Evolutionary conservation across 805 yeast species (phyloP), one percentile per base, ranked within the genome.

Genomic region (Starmerella potacharoeniae): DNA sequence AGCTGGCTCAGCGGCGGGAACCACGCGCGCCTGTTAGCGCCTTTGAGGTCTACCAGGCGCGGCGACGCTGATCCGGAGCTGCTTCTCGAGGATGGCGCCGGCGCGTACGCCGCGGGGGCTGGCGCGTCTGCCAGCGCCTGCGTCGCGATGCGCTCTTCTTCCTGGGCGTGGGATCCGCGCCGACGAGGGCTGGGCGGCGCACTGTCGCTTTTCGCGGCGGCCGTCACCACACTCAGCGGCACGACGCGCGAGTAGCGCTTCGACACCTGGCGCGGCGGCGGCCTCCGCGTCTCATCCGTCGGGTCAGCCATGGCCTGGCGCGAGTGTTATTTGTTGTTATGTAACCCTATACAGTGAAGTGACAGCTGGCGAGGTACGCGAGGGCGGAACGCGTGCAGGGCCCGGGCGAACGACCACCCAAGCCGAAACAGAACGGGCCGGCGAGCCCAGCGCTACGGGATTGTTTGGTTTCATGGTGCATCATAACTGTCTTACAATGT

Each of bases 11-110:
- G 28, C 16, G 56, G 52, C 14, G 55, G 55, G 37, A 58, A 37
- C 61, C 60, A 56, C 17, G 47, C n/a, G 30, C 57, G 60, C 37
- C 49, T 48, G 9, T 55, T 55, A 5, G 60, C 42, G 7, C 61
- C 61, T 2, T 54, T 51, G 10, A 58, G 53, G 48, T 55, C 61
- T 4, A 57, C 22, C 5, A 58, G 52, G 11, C 58, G 54, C 30
- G 49, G 49, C n/a, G 49, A 46, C 37, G 49, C 16, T 16, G 49
- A 9, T 5, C 40, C n/a, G 10, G 49, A 29, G 39, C 40, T 34
- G 30, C 40, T 33, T 16, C 16, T 14, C 10, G 49, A 33, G 13
- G 49, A 17, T n/a, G 31, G 14, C 10, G 40, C 4, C 31, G 9
- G 7, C 6, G 49, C 40, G 10, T 33, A 41, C 6, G 28, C 10